Percentiles rank a stretch among this genome's conserved stretches.
These are phyloP conservation scores for rapeseed (Brassica napus) DNA, from an alignment of 345 rosid genomes.

Conservation along the genomic window DNA sequence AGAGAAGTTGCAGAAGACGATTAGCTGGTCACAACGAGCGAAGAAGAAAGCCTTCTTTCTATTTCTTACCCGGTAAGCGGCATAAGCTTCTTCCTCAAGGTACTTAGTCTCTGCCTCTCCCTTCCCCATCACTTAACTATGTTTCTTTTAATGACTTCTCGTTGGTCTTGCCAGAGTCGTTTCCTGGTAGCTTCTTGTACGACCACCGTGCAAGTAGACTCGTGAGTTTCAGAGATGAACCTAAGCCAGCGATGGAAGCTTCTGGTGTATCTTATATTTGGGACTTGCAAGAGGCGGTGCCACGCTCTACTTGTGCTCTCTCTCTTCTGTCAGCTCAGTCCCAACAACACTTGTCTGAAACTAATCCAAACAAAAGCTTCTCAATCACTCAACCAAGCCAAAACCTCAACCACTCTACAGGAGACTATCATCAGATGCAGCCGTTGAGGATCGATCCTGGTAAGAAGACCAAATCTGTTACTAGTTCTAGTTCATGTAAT, in stretches of 20 bases:
- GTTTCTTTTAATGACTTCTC: constrained; percentile 40
- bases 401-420: constrained; percentile 8
- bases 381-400: constrained; percentile 38
- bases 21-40: constrained; percentile 86
- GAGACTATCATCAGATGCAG: constrained; percentile 18
- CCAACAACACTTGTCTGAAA: constrained; percentile 45
- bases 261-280: constrained; percentile 41
- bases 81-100: constrained; percentile 59
- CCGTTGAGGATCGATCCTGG: neutral
- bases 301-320: constrained; percentile 76
- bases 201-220: constrained; percentile 47
- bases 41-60: constrained; percentile 73
- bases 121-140: neutral
- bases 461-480: constrained; percentile 16
- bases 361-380: constrained; percentile 39
- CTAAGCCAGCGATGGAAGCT: constrained; percentile 30
- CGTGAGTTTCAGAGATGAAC: constrained; percentile 57
- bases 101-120: constrained; percentile 20
- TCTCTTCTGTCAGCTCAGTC: constrained; percentile 95
- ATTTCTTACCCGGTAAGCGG: constrained; percentile 42
- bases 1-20: constrained; percentile 87
- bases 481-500: constrained; percentile 36
- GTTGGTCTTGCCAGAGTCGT: constrained; percentile 58
- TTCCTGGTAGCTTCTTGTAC: constrained; percentile 42
- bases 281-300: constrained; percentile 34